Evolutionary conservation across 2,329 filamentous ascomycete species (phyloP), one percentile per base, ranked within the genome.

Genomic region (Venturia oleaginea): DNA sequence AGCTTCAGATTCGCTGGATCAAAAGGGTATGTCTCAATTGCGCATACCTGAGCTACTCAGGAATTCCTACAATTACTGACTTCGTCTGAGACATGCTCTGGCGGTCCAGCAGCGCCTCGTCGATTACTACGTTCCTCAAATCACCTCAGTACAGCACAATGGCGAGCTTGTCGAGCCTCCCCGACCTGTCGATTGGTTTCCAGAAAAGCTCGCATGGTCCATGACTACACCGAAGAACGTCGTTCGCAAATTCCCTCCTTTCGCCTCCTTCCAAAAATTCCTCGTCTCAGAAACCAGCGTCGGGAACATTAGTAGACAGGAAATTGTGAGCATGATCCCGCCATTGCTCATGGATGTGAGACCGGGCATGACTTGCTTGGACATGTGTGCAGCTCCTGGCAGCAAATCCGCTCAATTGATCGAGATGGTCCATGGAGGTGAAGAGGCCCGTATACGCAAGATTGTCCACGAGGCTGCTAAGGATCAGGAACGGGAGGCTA

Each of bases 201-300:
- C 94, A 51, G 92, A 97, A 73, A 86, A 91, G 72, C 86, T 99
- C 67, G 94, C 94, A 61, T 99, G 95, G 89, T 92, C 87, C 76
- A 97, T 97, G 92, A 96, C 92, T 57, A 97, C 93, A 6, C 91
- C 94, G 67, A 99, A 97, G 83, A 92, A 96, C 73, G 88, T 97
- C 68, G 85, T 99, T 67, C 89, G 94, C 71, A 92, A 92, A 74
- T 96, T 96, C 76, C 86, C 91, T 42, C 94, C 94, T 2, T 99
- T 99, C 75, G 88, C 92, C 61, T 89, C 90, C 34, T 97, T 99
- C 78, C 94, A 99, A 76, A 96, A 95, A 75, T 99, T 97, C 80
- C 83, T 99, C 61, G 94, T 99, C 61, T 95, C 93, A 62, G 94
- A 99, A 81, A 97, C 94, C 4, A 92, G 90, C 65, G 92, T 97